A percentile compares a stretch with the other conserved stretches of the same genome.
phyloP scores from a whole-genome alignment of 805 yeast species.

The Yamadazyma scolyti region DNA sequence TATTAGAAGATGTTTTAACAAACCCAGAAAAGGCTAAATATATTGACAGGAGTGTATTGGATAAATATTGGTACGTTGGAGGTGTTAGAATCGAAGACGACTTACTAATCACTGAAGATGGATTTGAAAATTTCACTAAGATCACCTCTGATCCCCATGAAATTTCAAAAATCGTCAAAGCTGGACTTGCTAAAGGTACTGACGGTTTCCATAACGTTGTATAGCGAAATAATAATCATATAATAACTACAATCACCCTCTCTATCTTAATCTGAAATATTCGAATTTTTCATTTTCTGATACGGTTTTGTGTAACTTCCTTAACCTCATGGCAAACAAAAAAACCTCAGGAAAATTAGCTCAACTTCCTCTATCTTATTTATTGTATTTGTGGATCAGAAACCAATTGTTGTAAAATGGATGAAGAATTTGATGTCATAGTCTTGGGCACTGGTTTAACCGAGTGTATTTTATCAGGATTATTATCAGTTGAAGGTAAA shows the following conservation, averaged over 20 bases:
- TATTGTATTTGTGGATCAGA: too few species aligned
- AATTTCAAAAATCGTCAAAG: slow-evolving; percentile 69
- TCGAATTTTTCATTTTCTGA: too few species aligned
- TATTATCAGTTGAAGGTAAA: slow-evolving; percentile 96
- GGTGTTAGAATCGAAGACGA: slow-evolving; percentile 98
- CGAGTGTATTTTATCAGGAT: slow-evolving; percentile 91
- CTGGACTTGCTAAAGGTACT: slow-evolving; percentile 61
- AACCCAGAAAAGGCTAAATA: slow-evolving; percentile 46
- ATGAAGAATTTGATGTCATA: slow-evolving; percentile 94
- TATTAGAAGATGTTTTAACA: slow-evolving; percentile 61
- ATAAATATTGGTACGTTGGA: slow-evolving; percentile 84
- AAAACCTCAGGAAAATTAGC: not conserved
- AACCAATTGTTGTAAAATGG: slow-evolving; percentile 63
- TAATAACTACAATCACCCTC: slow-evolving; percentile 1
- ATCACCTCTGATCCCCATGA: slow-evolving; percentile 86
- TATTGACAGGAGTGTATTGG: slow-evolving; percentile 62
- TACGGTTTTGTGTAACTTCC: too few species aligned
- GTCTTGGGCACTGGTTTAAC: slow-evolving; percentile 95
- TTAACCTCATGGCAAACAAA: too few species aligned
- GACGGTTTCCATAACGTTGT: slow-evolving; percentile 58
- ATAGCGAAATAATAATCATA: slow-evolving; percentile 12
- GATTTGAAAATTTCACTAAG: slow-evolving; percentile 76
- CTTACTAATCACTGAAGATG: slow-evolving; percentile 69
- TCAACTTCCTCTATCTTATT: too few species aligned
- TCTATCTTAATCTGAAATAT: too few species aligned